Percentiles rank a stretch among this genome's conserved stretches.
These are phyloP conservation scores for Cadophora malorum DNA, from an alignment of 2,329 filamentous ascomycete genomes.

Conservation along the genomic window DNA sequence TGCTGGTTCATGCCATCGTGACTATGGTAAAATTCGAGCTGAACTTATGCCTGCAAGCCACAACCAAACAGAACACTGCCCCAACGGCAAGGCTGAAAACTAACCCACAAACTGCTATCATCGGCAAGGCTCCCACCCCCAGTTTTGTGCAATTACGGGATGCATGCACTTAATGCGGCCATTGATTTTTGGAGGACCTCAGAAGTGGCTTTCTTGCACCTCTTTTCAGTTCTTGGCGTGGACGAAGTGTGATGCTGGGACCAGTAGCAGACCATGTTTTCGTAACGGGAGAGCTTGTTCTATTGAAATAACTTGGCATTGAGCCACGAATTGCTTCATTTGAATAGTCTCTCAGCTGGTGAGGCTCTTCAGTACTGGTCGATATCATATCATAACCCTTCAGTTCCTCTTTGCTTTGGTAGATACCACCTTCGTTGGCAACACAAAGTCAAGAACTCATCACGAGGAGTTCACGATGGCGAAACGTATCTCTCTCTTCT, in stretches of 20 bases:
- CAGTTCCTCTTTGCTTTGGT: not conserved
- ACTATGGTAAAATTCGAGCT: slow-evolving; percentile 5
- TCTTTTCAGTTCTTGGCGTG: slow-evolving; percentile 9
- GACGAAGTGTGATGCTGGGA: not conserved
- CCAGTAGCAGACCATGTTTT: not conserved
- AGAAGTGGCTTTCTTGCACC: slow-evolving; percentile 7
- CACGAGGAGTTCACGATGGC: not conserved
- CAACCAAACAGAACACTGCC: slow-evolving; percentile 1
- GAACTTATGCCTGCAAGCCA: not conserved
- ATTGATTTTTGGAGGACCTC: not conserved
- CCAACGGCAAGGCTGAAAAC: slow-evolving; percentile 12
- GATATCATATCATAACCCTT: not conserved
- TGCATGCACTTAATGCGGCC: not conserved
- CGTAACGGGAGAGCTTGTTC: not conserved
- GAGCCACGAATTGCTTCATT: not conserved
- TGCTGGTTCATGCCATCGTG: slow-evolving; percentile 3
- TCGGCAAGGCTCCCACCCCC: not conserved
- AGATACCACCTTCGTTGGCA: no score
- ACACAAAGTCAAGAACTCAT: not conserved
- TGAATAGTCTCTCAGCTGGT: not conserved
- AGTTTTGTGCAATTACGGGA: not conserved
- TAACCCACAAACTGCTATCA: slow-evolving; percentile 1
- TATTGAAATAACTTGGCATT: not conserved
- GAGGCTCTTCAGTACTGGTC: not conserved
- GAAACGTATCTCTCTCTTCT: not conserved